Evolutionary conservation across 257 asterid genomes (phyloP).

Genomic region (Leonotis leonurus): DNA sequence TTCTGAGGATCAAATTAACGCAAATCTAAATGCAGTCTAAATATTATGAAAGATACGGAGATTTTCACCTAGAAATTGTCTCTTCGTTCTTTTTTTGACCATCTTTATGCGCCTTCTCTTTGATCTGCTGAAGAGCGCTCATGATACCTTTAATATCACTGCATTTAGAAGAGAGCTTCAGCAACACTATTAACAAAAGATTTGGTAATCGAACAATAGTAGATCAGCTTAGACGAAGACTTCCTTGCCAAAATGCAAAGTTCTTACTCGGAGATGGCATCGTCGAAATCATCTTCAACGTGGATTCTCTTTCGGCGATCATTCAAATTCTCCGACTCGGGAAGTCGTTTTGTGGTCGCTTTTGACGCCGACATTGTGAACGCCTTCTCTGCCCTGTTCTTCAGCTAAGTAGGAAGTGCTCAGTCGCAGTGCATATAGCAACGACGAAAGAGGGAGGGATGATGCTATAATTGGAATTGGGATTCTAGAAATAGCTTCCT

Average conservation of each 20-base stretch:
- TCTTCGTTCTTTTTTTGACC: conserved; percentile 90
- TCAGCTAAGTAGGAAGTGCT: neutral
- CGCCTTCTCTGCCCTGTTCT: conserved; percentile 3
- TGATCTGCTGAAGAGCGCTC: conserved; percentile 86
- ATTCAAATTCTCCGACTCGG: conserved; percentile 43
- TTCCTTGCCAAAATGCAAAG: neutral
- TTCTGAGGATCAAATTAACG: neutral
- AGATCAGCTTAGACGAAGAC: neutral
- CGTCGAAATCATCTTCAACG: conserved; percentile 74
- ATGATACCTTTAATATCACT: conserved; percentile 79
- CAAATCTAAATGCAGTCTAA: neutral
- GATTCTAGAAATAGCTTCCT: neutral
- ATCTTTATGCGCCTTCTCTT: conserved; percentile 77
- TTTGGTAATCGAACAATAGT: neutral
- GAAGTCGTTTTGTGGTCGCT: conserved; percentile 49
- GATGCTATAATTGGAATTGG: neutral
- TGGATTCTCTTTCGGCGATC: conserved; percentile 45
- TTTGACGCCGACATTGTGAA: conserved; percentile 51
- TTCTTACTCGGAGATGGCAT: conserved; percentile 61
- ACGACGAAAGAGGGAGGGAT: neutral
- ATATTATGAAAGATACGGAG: conserved; percentile 11
- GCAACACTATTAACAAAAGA: neutral
- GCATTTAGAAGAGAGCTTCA: conserved; percentile 17
- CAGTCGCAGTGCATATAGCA: neutral
- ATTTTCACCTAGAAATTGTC: conserved; percentile 71